Evolutionary conservation across 768 basidiomycete species (phyloP), one percentile per base, ranked within the genome.

Genomic region (Tulasnella sp.): DNA sequence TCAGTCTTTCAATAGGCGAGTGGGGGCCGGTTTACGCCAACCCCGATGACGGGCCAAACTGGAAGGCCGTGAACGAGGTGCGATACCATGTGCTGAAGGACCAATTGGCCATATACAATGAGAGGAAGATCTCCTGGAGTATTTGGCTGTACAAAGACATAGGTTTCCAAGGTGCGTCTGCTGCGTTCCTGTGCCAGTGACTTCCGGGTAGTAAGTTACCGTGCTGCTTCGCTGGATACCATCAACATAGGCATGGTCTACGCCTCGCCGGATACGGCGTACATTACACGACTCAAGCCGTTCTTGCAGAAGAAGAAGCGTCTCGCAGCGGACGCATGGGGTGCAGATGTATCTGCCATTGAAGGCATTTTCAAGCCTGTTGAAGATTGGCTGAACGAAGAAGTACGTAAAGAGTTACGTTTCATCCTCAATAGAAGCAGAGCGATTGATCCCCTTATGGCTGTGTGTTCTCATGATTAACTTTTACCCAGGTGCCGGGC

Each of bases 121-220:
- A 81, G 71, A 81, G 79, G 38, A 51, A 69, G 48, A 57, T 65
- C 3, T 57, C 54, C 17, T 89, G 86, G 87, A 82, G 83, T 0
- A 92, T 90, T 72, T 90, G 89, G 88, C 71, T 88, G 21, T 91
- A 86, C 78, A 91, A 85, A 41, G 84, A 87, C 65, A 84, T 86
- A 64, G 85, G 85, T n/a, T 67, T 68, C 59, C 67, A 68, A 56
- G 67, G 66, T 54, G 60, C 45, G 60, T 22, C 34, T 15, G 7
- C 5, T 57, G 24, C 31, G 19, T 10, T 46, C 49, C 41, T 42
- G n/a, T 45, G 22, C 24, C 17, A 42, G 29, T 12, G 25, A 10
- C 34, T 15, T 38, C 7, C 34, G 15, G n/a, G n/a, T n/a, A n/a
- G n/a, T n/a, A n/a, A n/a, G n/a, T n/a, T n/a, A n/a, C n/a, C n/a